Evolutionary conservation across 495 filamentous ascomycete genomes (phyloP).

Genomic region (Xylaria longipes): DNA sequence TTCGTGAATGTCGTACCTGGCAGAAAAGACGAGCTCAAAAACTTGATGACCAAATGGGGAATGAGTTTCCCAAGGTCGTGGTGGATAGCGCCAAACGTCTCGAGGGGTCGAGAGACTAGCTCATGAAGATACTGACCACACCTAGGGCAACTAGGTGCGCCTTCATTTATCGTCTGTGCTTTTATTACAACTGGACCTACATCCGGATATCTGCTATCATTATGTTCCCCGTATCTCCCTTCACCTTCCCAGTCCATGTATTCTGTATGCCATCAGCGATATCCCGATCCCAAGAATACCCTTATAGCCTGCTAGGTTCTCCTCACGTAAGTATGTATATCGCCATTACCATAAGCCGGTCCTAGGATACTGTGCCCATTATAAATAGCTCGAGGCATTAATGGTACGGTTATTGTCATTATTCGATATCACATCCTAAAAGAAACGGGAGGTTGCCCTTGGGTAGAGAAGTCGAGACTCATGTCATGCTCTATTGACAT

Average conservation of each 20-base stretch:
- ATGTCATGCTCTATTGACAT: not conserved
- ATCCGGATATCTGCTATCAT: not conserved
- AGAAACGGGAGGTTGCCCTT: too few species aligned
- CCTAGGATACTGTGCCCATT: too few species aligned
- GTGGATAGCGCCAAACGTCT: slow-evolving; percentile 36
- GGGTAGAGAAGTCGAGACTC: not conserved
- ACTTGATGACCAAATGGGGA: slow-evolving; percentile 41
- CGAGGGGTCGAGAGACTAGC: slow-evolving; percentile 19
- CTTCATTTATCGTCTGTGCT: not conserved
- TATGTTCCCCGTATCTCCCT: not conserved
- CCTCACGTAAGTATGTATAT: not conserved
- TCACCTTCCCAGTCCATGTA: not conserved
- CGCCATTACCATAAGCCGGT: not conserved
- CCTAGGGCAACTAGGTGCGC: not conserved
- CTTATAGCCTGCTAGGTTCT: not conserved
- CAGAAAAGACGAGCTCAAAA: slow-evolving; percentile 35
- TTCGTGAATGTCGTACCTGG: slow-evolving; percentile 47
- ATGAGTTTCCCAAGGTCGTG: slow-evolving; percentile 43
- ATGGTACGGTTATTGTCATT: too few species aligned
- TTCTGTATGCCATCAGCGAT: not conserved
- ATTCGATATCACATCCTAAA: too few species aligned
- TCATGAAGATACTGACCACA: not conserved
- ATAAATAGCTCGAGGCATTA: too few species aligned
- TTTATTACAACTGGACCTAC: not conserved
- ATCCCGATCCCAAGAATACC: not conserved